A percentile compares a stretch with the other conserved stretches of the same genome.
phyloP scores from a whole-genome alignment of 257 asterid species.

The Solanum piurae region DNA sequence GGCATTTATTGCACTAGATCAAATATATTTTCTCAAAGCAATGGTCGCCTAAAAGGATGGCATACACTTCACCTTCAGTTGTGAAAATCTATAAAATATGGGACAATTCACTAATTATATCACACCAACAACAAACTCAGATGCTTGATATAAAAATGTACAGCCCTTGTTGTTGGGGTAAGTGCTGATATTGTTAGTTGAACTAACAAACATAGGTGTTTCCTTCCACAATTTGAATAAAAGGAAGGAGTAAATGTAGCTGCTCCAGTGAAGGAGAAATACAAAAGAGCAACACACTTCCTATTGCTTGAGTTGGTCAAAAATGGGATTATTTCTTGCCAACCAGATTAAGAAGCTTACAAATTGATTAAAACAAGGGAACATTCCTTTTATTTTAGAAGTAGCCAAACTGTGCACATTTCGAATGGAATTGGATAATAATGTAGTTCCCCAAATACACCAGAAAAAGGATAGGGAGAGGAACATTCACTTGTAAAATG shows the following conservation, averaged over 20 bases:
- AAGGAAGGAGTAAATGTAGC: constrained; percentile 1
- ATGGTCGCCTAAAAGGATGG: too few relatives aligned
- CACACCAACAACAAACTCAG: not conserved
- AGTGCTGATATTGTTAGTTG: not conserved
- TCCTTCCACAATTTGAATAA: not conserved
- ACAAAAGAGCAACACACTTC: constrained; percentile 5
- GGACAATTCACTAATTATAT: too few relatives aligned
- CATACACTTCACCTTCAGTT: too few relatives aligned
- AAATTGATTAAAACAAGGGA: too few relatives aligned
- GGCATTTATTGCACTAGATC: too few relatives aligned
- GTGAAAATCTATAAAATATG: too few relatives aligned
- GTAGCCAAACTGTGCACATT: not conserved
- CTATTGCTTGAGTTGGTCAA: constrained; percentile 26
- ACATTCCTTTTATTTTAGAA: too few relatives aligned
- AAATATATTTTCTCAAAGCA: too few relatives aligned
- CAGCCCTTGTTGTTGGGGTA: not conserved
- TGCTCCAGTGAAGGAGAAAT: constrained; percentile 4
- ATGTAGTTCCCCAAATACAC: not conserved
- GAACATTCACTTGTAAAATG: not conserved
- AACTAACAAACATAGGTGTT: not conserved
- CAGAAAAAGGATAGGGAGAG: not conserved
- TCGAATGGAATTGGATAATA: not conserved
- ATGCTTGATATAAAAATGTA: not conserved
- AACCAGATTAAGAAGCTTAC: constrained; percentile 29
- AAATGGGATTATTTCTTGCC: constrained; percentile 6